Evolutionary conservation across 257 asterid species (phyloP).

Genomic region (Nicotiana otophora): DNA sequence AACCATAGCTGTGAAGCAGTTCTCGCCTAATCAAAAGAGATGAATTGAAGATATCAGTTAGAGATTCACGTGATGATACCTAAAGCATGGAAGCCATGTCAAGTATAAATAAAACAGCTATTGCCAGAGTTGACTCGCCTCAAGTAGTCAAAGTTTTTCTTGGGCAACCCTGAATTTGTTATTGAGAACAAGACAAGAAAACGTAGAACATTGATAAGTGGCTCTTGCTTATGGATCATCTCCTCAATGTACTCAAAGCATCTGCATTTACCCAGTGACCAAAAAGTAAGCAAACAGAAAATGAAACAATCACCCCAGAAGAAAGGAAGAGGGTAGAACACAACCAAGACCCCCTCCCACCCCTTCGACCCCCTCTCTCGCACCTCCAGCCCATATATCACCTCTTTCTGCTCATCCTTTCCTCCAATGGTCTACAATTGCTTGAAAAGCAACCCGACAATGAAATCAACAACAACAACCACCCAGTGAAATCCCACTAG

Average conservation of each 20-base stretch:
- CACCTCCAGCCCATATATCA: neutral
- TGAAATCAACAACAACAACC: neutral
- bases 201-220: conserved; percentile 71
- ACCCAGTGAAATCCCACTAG: too few species aligned
- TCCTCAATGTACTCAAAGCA: conserved; percentile 91
- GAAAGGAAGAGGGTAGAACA: neutral
- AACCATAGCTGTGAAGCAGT: conserved; percentile 96
- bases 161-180: conserved; percentile 90
- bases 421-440: neutral
- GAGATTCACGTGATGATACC: neutral
- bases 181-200: conserved; percentile 72
- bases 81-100: neutral
- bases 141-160: conserved; percentile 74
- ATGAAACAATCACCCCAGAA: neutral
- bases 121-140: conserved; percentile 45
- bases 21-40: conserved; percentile 62
- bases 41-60: conserved; percentile 1
- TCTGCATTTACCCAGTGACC: conserved; percentile 38
- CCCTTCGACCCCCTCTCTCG: neutral
- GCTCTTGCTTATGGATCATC: conserved; percentile 93
- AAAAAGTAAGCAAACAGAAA: neutral
- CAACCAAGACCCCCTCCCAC: neutral
- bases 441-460: neutral
- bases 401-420: neutral
- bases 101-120: neutral